phyloP scores from a whole-genome alignment of 257 asterid genomes.

The Penstemon newberryi region DNA sequence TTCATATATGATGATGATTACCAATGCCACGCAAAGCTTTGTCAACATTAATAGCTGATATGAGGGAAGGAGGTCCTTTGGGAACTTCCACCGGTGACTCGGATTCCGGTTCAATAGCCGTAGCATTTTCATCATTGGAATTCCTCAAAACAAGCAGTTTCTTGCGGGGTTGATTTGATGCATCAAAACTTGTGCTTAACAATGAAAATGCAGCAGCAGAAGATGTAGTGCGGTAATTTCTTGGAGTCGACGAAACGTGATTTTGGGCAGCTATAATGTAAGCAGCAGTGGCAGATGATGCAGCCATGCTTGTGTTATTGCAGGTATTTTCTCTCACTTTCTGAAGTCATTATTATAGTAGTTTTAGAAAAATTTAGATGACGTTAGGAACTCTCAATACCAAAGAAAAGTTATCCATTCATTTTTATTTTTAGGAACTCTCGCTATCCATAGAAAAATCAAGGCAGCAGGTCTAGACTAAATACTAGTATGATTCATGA shows the following conservation, averaged over 20 bases:
- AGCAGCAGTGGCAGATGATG: conserved; percentile 40
- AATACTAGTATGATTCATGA: too few relatives aligned
- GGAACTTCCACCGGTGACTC: conserved; percentile 42
- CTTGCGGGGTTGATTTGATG: conserved; percentile 12
- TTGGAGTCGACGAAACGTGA: conserved; percentile 9
- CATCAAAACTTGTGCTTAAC: neutral
- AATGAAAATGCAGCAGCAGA: neutral
- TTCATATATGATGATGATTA: conserved; percentile 20
- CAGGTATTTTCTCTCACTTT: neutral
- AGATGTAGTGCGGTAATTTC: neutral
- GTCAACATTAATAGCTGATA: conserved; percentile 75
- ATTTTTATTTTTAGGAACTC: too few relatives aligned
- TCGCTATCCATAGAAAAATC: too few relatives aligned
- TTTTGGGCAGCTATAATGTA: conserved; percentile 28
- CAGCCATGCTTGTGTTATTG: conserved; percentile 38
- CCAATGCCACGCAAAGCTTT: conserved; percentile 83
- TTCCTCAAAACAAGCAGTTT: conserved; percentile 15
- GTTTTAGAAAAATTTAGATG: too few relatives aligned
- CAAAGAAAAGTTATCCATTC: too few relatives aligned
- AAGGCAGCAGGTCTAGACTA: too few relatives aligned
- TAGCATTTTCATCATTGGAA: conserved; percentile 39
- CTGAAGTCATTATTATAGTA: too few relatives aligned
- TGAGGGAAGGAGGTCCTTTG: conserved; percentile 55
- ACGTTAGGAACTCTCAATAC: too few relatives aligned
- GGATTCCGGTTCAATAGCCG: conserved; percentile 27